Conservation (phyloP, 345 rosid genomes). For the Reutealis trisperma region DNA sequence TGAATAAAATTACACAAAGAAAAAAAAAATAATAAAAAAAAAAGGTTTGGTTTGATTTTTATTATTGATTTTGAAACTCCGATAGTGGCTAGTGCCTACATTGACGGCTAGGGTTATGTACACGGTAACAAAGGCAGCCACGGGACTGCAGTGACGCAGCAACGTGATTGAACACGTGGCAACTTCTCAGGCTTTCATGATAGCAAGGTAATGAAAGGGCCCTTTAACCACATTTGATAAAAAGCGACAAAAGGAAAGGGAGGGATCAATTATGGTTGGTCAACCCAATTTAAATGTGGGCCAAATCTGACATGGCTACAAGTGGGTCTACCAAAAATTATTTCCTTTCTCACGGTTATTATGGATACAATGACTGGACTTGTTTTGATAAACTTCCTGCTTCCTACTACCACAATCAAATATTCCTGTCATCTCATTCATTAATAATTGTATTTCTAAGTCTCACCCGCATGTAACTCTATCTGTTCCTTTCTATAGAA, state of each 20-base stretch:
- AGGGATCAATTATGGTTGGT: conserved; percentile 44
- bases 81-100: not conserved
- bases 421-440: not conserved
- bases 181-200: conserved; percentile 13
- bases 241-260: conserved; percentile 29
- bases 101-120: conserved; percentile 48
- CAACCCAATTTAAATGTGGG: conserved; percentile 39
- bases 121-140: conserved; percentile 24
- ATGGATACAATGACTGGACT: not conserved
- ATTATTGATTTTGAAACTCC: too few relatives aligned
- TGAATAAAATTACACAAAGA: too few relatives aligned
- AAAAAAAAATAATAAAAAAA: too few relatives aligned
- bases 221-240: not conserved
- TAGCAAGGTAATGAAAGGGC: conserved; percentile 19
- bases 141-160: conserved; percentile 23
- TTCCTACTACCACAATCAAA: not conserved
- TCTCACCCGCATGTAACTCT: conserved; percentile 17
- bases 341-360: not conserved
- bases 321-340: conserved; percentile 16
- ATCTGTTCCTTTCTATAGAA: conserved; percentile 1
- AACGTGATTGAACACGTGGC: conserved; percentile 30
- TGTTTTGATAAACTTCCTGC: not conserved
- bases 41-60: too few relatives aligned
- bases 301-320: conserved; percentile 56
- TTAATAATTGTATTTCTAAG: not conserved